Evolutionary conservation across 2,329 filamentous ascomycete genomes (phyloP), one percentile per base, ranked within the genome.

Genomic region (Pyricularia pennisetigena): DNA sequence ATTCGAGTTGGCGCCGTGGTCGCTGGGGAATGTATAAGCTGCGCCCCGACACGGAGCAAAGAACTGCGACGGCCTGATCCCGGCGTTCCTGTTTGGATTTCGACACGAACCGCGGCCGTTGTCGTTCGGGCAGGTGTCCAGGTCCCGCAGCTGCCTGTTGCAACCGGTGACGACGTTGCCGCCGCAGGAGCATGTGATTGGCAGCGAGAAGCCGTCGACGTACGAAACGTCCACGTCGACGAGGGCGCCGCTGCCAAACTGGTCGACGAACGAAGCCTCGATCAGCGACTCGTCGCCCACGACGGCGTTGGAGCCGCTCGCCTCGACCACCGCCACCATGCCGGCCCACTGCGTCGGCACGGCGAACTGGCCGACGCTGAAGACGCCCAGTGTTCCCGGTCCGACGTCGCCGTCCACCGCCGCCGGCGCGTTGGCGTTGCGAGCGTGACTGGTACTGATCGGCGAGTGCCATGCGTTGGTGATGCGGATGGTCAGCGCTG

Each of bases 1-100:
- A 0, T 83, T 84, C 20, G 85, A 70, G 70, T 83, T 80, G 8
- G 75, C 75, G 65, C 84, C 82, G 0, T 82, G 82, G 70, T 85
- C 82, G 0, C 81, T 83, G 12, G 85, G 71, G 71, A 85, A 84
- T 0, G 83, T 82, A 67, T 83, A 83, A 0, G 70, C 72, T 0
- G 82, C 81, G 0, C 78, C 81, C 0, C 82, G 79, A 69, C 85
- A 82, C 0, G 70, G 66, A 0, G 82, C 82, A 72, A 85, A 83
- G 30, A 82, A 77, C 68, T 84, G 16, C 7, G 28, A 57, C 49
- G 65, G 26, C 26, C 26, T 16, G 7, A 3, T 59, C 71, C 0
- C 76, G 81, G 24, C 35, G 64, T 70, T 67, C 6, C 70, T 69
- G 41, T 67, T 57, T 0, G 72, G 73, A 67, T 75, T 75, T 28